A percentile compares a stretch with the other conserved stretches of the same genome.
Evolutionary conservation across 768 basidiomycete species (phyloP).

Genomic region (Cyathus striatus): DNA sequence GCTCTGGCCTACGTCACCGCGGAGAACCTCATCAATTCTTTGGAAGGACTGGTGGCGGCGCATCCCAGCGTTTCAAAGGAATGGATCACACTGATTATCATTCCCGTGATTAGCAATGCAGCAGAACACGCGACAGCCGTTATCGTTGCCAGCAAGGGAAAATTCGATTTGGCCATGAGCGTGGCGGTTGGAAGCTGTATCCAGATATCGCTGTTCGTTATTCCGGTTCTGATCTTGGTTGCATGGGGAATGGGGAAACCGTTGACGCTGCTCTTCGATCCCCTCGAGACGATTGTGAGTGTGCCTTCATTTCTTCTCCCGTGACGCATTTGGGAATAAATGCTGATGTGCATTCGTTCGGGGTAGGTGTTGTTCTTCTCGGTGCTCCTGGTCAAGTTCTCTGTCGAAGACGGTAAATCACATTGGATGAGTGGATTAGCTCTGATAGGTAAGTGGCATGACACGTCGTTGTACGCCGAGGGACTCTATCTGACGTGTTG

Average conservation of each 20-base stretch:
- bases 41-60: constrained; percentile 32
- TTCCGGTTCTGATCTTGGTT: constrained; percentile 30
- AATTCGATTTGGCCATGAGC: constrained; percentile 37
- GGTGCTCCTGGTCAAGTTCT: constrained; percentile 36
- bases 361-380: constrained; percentile 30
- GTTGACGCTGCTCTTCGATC: constrained; percentile 32
- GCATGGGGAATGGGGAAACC: constrained; percentile 37
- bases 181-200: constrained; percentile 39
- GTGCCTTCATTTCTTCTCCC: constrained; percentile 2
- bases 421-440: constrained; percentile 42
- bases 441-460: constrained; percentile 24
- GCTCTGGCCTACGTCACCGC: constrained; percentile 36
- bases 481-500: not conserved
- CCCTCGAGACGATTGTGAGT: constrained; percentile 32
- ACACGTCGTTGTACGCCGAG: not conserved
- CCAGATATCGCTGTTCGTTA: constrained; percentile 37
- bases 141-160: constrained; percentile 34
- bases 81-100: constrained; percentile 40
- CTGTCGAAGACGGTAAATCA: constrained; percentile 41
- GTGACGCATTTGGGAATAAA: not conserved
- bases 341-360: not conserved
- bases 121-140: constrained; percentile 38
- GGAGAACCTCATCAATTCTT: constrained; percentile 33
- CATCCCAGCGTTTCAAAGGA: constrained; percentile 35
- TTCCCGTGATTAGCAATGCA: constrained; percentile 36